Base-by-base conservation (phyloP, 495 filamentous ascomycete species). In the Chaetomium fimeti region DNA sequence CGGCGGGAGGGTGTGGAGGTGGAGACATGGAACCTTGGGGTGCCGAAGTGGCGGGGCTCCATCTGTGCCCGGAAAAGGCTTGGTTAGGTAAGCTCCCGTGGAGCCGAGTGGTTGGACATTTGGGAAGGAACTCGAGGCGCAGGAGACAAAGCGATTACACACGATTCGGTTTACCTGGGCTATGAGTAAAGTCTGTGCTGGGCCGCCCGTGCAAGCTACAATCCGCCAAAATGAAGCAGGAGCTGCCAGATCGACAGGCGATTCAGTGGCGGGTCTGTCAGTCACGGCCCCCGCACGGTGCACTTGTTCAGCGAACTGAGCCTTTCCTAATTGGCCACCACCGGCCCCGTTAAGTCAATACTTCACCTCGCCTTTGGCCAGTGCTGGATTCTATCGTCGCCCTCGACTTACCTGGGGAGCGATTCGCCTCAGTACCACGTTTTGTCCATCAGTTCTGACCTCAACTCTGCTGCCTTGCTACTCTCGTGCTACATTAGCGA, bases 1-100 rank as follows among this genome's bases (percentile, higher is more conserved):
- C 59, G 61, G 20, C 59, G 52, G 52, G 62, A 24, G 32, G 28
- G 49, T 57, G 66, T 45, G 62, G 61, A 69, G 59, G 63, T 66
- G 68, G 68, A 38, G 64, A 43, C 56, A 25, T 20, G 12, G 28
- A 2, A 38, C 48, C 12, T 22, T 36, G 40, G 61, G 57, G n/a
- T n/a, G n/a, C n/a, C 27, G 15, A n/a, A 25, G 47, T 29, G 16
- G 56, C 7, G 32, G 6, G 1, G 32, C 32, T 36, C 57, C 65
- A 61, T 55, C 66, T 65, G 64, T 57, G 52, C 45, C 38, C 61
- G 13, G 29, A 36, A 49, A 55, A 63, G 40, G 58, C 47, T 66
- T 63, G 61, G 52, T 61, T 60, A 60, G 57, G 57, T 48, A 60
- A 60, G 57, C 57, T 45, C 24, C 4, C 13, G 22, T 25, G 55